phyloP scores from a whole-genome alignment of 2,329 filamentous ascomycete genomes.

The Xenosphaeropsis pyriputrescens region DNA sequence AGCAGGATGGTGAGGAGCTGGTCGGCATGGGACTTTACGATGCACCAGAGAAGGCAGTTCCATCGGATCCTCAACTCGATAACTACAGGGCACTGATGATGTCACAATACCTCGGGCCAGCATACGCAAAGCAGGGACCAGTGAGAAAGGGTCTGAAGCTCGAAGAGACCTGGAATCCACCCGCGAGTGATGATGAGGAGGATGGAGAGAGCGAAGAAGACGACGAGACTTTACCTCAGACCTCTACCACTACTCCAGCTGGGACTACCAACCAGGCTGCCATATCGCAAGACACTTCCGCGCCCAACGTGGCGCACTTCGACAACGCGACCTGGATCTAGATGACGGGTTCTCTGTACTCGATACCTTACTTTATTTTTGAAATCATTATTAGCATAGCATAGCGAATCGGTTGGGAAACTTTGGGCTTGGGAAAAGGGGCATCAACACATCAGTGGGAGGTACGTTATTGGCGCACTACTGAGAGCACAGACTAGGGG shows the following conservation, averaged over 20 bases:
- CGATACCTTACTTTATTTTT: no score
- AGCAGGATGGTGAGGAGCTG: slow-evolving; percentile 52
- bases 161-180: slow-evolving; percentile 66
- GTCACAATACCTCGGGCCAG: slow-evolving; percentile 35
- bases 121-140: slow-evolving; percentile 25
- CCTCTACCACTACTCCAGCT: slow-evolving; percentile 3
- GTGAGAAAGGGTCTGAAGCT: slow-evolving; percentile 64
- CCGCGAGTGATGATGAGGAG: slow-evolving; percentile 39
- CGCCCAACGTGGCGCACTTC: no score
- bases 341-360: no score
- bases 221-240: slow-evolving; percentile 13
- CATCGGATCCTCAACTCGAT: slow-evolving; percentile 31
- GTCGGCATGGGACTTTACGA: slow-evolving; percentile 78
- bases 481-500: no score
- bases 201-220: slow-evolving; percentile 32
- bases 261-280: slow-evolving; percentile 1
- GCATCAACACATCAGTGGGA: no score
- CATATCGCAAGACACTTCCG: no score
- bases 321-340: no score
- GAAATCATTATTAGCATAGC: no score
- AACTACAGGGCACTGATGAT: slow-evolving; percentile 36
- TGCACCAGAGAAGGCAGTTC: slow-evolving; percentile 34
- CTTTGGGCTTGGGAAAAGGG: no score
- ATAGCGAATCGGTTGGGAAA: no score
- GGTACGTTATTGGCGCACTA: no score